Base-by-base conservation (phyloP, 1,284 basidiomycete species). In the Entoloma clypeatum region DNA sequence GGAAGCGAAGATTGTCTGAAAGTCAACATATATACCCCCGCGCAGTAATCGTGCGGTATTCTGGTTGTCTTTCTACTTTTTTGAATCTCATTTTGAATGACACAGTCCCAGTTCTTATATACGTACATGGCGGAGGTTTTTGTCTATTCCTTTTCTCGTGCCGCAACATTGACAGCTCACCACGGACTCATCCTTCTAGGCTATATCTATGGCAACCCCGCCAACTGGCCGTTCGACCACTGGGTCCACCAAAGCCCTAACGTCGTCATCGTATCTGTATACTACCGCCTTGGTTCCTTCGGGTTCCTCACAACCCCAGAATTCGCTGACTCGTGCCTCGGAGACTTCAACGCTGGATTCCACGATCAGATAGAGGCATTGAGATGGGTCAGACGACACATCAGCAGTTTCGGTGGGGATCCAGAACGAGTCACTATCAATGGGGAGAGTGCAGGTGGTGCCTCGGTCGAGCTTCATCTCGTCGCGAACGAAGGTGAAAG, bases 331-430 rank as follows among this genome's bases (percentile, higher is more conserved):
- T 33, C 64, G 3, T 48, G 52, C 0, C 54, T 66, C 19, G 77
- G 72, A 0, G 76, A 79, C 52, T 57, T 75, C 40, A 82, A 85
- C 49, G 75, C 68, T 7, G 81, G 81, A 0, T 74, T 84, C 51
- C 61, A 64, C 23, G 83, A 85, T 57, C 78, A 86, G 50, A 60
- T 72, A 2, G 62, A 77, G 48, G 79, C 78, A 0, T 60, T 87
- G 26, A 60, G 65, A 52, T 87, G 81, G 81, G 70, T 86, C 1
- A 67, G 79, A 42, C 44, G 67, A 39, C 64, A 84, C 50, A 83
- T 86, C 47, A 56, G 55, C 4, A 64, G 67, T 4, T 87, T 87
- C 49, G 84, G 81, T 7, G 83, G 86, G 2, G 67, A 86, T 52
- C 68, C 73, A 5, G 42, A 37, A 4, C 60, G 63, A 35, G 74